A percentile compares a stretch with the other conserved stretches of the same genome.
Conservation (phyloP, 495 filamentous ascomycete genomes). For the Platismatia glauca region DNA sequence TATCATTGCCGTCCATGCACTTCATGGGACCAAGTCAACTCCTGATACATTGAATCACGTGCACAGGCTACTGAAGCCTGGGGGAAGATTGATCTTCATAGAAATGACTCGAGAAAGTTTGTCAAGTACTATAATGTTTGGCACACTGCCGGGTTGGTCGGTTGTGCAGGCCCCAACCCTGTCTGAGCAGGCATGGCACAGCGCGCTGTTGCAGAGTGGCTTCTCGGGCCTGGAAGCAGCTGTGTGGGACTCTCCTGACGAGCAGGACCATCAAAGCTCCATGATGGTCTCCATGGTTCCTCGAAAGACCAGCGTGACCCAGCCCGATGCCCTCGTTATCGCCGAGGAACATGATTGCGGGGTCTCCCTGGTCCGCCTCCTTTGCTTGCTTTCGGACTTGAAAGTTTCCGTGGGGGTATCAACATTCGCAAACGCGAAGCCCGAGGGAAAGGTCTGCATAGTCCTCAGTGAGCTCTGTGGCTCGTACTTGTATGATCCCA, state of each 20-base stretch:
- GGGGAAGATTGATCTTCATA: conserved; percentile 21
- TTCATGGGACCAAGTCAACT: conserved; percentile 29
- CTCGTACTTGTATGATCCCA: too few relatives aligned
- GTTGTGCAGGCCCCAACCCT: conserved; percentile 14
- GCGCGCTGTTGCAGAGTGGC: conserved; percentile 9
- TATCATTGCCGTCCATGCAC: conserved; percentile 23
- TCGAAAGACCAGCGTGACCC: too few relatives aligned
- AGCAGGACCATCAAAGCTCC: conserved; percentile 10
- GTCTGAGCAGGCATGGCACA: conserved; percentile 19
- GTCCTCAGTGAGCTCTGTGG: too few relatives aligned
- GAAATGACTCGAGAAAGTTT: conserved; percentile 18
- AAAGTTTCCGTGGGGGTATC: too few relatives aligned
- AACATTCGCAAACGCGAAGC: too few relatives aligned
- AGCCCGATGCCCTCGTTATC: too few relatives aligned
- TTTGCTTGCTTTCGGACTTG: too few relatives aligned
- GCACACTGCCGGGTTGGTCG: conserved; percentile 27
- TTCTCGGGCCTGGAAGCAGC: conserved; percentile 13
- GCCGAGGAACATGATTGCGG: too few relatives aligned
- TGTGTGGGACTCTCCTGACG: conserved; percentile 3
- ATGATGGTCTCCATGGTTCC: conserved; percentile 18
- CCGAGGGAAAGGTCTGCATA: too few relatives aligned
- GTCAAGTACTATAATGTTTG: conserved; percentile 11
- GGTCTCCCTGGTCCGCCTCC: too few relatives aligned
- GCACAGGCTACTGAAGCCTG: conserved; percentile 26
- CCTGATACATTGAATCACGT: conserved; percentile 30